Base-by-base conservation (phyloP, 768 basidiomycete species). In the Suillus brevipes region DNA sequence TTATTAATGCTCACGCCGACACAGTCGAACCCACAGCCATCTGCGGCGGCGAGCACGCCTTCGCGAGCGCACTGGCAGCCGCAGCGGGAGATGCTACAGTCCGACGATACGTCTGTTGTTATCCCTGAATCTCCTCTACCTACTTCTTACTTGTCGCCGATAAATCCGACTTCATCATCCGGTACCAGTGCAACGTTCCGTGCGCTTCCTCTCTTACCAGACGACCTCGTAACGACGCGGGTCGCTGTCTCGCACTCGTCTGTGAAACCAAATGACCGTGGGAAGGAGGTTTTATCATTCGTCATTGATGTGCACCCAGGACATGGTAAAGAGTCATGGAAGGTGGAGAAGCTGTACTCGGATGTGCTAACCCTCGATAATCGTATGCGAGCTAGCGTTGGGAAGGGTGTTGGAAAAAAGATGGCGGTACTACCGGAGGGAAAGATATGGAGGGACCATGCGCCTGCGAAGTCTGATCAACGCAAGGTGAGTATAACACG, bases 401-500 rank as follows among this genome's bases (percentile, higher is more conserved):
- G 89, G 16, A 90, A 88, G 74, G 85, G 84, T 59, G 80, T 91
- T 23, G 85, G 83, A 50, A 95, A 95, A 81, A 92, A 86, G 78
- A 88, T 99, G 57, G 88, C 82, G 23, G 82, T 78, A 62, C 76
- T 99, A 64, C 97, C 97, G 2, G 97, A 99, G 75, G 92, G 93
- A 31, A 91, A 90, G 76, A 80, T 97, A 10, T 98, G 97, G 92
- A 96, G 88, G 77, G 97, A 99, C 78, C 95, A 97, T 75, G 95
- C 96, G 0, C 97, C 97, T 37, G 94, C 93, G 36, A 96, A 92
- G 81, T 93, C 95, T 50, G 97, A 99, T 81, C 95, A 97, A 77
- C 81, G 97, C 68, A 99, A 98, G 83, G 95, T 92, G 72, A 70
- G 87, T 79, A 9, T 40, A 45, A 62, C 66, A 53, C 23, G 53